Evolutionary conservation across 1,139 yeast species (phyloP).

Genomic region (Nadsonia starkeyi-henricii): DNA sequence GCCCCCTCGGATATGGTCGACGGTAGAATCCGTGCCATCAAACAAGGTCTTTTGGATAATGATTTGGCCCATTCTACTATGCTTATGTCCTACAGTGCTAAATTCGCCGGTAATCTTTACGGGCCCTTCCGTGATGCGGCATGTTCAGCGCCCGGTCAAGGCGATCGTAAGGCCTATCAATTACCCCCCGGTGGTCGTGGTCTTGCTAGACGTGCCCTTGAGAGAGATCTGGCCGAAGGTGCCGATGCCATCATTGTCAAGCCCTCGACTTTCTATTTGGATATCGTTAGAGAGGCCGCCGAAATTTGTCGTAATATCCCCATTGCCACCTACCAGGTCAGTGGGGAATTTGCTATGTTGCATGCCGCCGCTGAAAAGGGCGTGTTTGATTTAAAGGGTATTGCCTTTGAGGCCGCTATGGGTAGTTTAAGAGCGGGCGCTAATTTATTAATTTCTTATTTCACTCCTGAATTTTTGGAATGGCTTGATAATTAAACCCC

Average conservation of each 20-base stretch:
- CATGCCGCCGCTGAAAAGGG: conserved; percentile 98
- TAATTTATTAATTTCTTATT: conserved; percentile 74
- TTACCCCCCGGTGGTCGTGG: conserved; percentile 90
- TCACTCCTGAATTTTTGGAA: conserved; percentile 90
- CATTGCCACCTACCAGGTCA: conserved; percentile 87
- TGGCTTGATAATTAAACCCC: conserved; percentile 48
- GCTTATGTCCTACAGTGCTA: conserved; percentile 89
- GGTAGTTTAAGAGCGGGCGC: conserved; percentile 97
- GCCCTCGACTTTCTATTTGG: conserved; percentile 95
- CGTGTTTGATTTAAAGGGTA: conserved; percentile 69
- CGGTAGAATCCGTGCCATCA: conserved; percentile 83
- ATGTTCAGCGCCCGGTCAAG: conserved; percentile 76
- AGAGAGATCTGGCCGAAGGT: conserved; percentile 81
- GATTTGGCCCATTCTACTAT: conserved; percentile 77
- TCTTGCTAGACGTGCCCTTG: conserved; percentile 79
- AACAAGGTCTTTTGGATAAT: conserved; percentile 69
- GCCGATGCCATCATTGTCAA: conserved; percentile 91
- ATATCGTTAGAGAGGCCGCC: conserved; percentile 77
- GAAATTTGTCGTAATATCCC: conserved; percentile 75
- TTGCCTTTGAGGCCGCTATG: conserved; percentile 85
- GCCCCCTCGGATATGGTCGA: conserved; percentile 99
- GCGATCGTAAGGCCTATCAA: conserved; percentile 89
- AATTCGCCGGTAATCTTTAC: conserved; percentile 78
- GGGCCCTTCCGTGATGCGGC: conserved; percentile 99
- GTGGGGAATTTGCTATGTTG: conserved; percentile 96